Evolutionary conservation across 2,329 filamentous ascomycete species (phyloP), one percentile per base, ranked within the genome.

Genomic region (Tolypocladium nubicola): DNA sequence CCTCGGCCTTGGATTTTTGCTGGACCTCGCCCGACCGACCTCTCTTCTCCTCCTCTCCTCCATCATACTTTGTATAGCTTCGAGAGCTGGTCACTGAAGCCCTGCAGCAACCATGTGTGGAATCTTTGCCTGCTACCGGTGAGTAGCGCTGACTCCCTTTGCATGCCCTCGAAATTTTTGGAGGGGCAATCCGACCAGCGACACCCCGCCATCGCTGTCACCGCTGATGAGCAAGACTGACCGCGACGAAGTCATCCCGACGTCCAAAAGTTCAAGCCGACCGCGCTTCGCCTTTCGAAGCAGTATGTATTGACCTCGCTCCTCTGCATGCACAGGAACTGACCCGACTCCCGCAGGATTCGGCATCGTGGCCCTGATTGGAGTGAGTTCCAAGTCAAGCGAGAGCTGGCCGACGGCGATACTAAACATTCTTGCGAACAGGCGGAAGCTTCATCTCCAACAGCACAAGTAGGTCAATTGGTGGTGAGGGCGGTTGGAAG

Each of bases 351-450:
- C 53, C 47, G 45, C 72, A 95, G 90, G 71, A 84, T 97, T 71
- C 91, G 95, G 68, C 94, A 99, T 77, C 87, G 94, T 75, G 94
- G 94, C 67, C 94, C 94, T 68, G 94, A 99, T 80, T 99, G 94
- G 94, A 96, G 90, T 94, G 79, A 87, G 89, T 84, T 53, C 14
- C 14, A 9, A 53, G 39, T 47, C 53, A 40, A 52, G 11, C 26
- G 8, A 16, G 21, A 47, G 40, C 41, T 37, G 13, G 35, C 16
- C 19, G 16, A 50, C 16, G 33, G 16, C 9, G 16, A 52, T 59
- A 37, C 52, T 58, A 40, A 61, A 40, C 23, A 13, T 14, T 37
- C n/a, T 38, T 30, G 21, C 10, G 33, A 39, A 19, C 67, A 94
- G 89, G 91, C 71, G 94, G 94, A 74, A 97, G 87, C 79, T 83